Evolutionary conservation across 2,329 filamentous ascomycete species (phyloP), one percentile per base, ranked within the genome.

Genomic region (Penicillium glabrum): DNA sequence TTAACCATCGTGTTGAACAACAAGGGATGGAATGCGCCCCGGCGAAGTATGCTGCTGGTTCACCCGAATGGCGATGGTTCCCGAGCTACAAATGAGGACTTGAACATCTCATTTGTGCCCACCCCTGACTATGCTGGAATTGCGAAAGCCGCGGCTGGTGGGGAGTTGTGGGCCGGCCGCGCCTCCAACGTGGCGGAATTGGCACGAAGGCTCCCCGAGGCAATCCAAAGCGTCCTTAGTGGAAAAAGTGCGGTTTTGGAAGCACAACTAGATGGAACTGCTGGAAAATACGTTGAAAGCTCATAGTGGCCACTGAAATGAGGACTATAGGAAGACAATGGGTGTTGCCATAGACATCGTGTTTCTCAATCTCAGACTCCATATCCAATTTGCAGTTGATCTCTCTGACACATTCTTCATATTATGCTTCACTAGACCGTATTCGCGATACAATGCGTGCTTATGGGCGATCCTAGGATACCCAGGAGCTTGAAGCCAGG

Each of bases 1-100:
- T 72, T 89, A 35, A 88, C 85, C 0, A 85, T 89, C 44, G 84
- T 89, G 11, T 71, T 89, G 50, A 89, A 89, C 68, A 89, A 89
- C 66, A 84, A 87, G 72, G 86, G 87, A 45, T 89, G 87, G 87
- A 87, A 89, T 65, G 87, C 86, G 0, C 87, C 87, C 0, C 76
- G 82, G 5, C 78, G 79, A 54, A 86, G 82, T 16, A 77, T 89
- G 68, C 72, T 87, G 21, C 79, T 89, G 11, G 86, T 89, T 1
- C 86, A 89, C 66, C 87, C 87, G 0, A 75, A 86, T 37, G 87
- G 87, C 11, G 78, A 83, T 51, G 86, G 84, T 1, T 82, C 80
- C 1, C 85, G 84, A 56, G 84, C 82, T 3, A 82, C 79, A 41
- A 88, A 88, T 58, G 81, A 84, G 58, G 85, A 86, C 46, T 70